Percentiles rank a stretch among this genome's conserved stretches.
These are phyloP conservation scores for Erodium texanum DNA, from an alignment of 441 rosid genomes.

Conservation along the genomic window DNA sequence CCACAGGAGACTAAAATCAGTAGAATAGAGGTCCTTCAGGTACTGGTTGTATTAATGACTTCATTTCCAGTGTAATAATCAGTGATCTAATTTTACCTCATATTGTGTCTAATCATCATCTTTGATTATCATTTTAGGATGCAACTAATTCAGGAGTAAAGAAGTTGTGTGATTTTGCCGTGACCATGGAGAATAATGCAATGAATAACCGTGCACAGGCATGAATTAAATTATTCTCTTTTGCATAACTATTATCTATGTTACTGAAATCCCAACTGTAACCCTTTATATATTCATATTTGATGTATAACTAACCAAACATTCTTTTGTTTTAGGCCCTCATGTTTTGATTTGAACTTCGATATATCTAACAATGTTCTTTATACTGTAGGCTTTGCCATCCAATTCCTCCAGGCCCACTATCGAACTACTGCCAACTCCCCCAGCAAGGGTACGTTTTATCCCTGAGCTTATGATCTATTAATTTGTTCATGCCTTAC, in stretches of 20 bases:
- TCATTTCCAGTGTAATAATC: constrained; percentile 5
- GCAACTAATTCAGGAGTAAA: constrained; percentile 48
- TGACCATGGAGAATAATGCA: constrained; percentile 15
- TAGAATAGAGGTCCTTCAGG: constrained; percentile 84
- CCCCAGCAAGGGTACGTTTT: constrained; percentile 48
- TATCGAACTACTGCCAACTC: constrained; percentile 40
- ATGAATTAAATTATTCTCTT: constrained; percentile 14
- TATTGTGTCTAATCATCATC: background rate
- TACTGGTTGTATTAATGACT: constrained; percentile 18
- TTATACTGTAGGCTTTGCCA: constrained; percentile 45
- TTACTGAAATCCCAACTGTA: background rate
- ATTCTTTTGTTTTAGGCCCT: background rate
- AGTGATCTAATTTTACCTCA: background rate
- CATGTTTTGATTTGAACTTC: constrained; percentile 3
- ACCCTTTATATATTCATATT: background rate
- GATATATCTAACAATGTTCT: constrained; percentile 9
- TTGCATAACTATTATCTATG: background rate
- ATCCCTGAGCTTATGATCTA: background rate
- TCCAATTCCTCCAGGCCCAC: constrained; percentile 33
- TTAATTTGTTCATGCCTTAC: background rate
- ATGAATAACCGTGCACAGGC: constrained; percentile 38
- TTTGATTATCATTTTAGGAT: constrained; percentile 30
- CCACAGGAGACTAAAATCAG: constrained; percentile 58
- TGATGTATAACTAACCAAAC: background rate
- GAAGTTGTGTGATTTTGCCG: constrained; percentile 36